phyloP scores from a whole-genome alignment of 257 asterid species.

The Solanum tarijense region DNA sequence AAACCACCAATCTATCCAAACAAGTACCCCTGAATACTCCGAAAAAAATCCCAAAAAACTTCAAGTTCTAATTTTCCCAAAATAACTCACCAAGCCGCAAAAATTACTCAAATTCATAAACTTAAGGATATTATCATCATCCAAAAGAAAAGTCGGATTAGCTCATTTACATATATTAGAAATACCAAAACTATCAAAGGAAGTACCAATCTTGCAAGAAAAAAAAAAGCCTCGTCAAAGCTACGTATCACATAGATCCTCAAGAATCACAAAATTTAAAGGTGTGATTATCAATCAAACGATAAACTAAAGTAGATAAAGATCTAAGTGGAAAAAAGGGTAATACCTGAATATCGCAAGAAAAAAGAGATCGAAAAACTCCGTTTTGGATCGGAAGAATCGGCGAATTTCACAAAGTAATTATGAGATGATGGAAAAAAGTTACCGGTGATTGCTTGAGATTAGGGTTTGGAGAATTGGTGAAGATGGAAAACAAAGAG shows the following conservation, averaged over 20 bases:
- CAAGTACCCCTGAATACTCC: neutral
- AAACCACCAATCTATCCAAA: neutral
- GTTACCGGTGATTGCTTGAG: neutral
- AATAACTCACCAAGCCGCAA: neutral
- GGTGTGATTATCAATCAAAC: neutral
- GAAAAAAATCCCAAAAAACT: neutral
- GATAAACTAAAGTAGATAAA: neutral
- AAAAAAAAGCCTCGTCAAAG: neutral
- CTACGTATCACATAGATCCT: neutral
- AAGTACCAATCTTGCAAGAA: neutral
- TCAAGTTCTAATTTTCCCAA: neutral
- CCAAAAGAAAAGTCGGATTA: neutral
- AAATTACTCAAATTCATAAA: neutral
- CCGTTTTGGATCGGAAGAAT: neutral
- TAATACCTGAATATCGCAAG: neutral
- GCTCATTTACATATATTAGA: neutral
- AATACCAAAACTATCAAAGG: neutral
- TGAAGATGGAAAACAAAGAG: neutral
- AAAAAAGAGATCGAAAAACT: neutral
- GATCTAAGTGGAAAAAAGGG: neutral
- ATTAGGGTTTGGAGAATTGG: slow-evolving; percentile 5
- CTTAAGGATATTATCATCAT: neutral
- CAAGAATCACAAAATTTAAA: neutral
- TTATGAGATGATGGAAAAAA: neutral
- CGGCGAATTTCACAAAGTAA: neutral